phyloP scores from a whole-genome alignment of 139 green algal genomes.

The Chlorella ohadii region DNA sequence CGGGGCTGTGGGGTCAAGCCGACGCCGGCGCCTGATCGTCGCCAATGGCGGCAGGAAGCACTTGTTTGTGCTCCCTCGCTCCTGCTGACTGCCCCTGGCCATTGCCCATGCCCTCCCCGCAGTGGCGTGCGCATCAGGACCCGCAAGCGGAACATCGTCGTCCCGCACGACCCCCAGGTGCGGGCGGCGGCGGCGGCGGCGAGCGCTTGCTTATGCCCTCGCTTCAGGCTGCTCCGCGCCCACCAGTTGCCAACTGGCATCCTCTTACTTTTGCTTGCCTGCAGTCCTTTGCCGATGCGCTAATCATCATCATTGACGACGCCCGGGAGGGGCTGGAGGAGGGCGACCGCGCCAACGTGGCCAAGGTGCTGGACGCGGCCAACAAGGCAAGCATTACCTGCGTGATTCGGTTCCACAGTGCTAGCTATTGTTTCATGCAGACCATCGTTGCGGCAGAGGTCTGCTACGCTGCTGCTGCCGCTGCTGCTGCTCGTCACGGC shows the following conservation, averaged over 20 bases:
- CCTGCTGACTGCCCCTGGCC: not conserved
- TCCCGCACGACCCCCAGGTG: conserved; percentile 89
- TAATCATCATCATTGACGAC: conserved; percentile 88
- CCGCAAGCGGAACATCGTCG: conserved; percentile 96
- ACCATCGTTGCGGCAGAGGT: too few relatives aligned
- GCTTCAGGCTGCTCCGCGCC: too few relatives aligned
- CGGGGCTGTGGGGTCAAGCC: not conserved
- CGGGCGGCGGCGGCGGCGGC: not conserved
- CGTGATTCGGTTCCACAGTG: too few relatives aligned
- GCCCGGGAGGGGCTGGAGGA: conserved; percentile 50
- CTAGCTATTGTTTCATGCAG: too few relatives aligned
- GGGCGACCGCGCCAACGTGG: conserved; percentile 49
- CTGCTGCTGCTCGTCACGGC: too few relatives aligned
- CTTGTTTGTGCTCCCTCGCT: not conserved
- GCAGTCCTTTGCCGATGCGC: conserved; percentile 89
- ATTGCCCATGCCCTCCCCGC: conserved; percentile 16
- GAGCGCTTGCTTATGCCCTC: not conserved
- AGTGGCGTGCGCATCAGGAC: conserved; percentile 95
- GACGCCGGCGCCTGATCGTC: not conserved
- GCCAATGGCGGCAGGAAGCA: not conserved
- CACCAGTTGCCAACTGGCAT: too few relatives aligned
- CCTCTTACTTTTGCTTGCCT: too few relatives aligned
- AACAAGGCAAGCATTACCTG: conserved; percentile 73
- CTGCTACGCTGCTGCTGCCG: too few relatives aligned
- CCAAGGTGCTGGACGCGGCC: conserved; percentile 78